phyloP scores from a whole-genome alignment of 768 basidiomycete species.

The Mycena vulgaris region DNA sequence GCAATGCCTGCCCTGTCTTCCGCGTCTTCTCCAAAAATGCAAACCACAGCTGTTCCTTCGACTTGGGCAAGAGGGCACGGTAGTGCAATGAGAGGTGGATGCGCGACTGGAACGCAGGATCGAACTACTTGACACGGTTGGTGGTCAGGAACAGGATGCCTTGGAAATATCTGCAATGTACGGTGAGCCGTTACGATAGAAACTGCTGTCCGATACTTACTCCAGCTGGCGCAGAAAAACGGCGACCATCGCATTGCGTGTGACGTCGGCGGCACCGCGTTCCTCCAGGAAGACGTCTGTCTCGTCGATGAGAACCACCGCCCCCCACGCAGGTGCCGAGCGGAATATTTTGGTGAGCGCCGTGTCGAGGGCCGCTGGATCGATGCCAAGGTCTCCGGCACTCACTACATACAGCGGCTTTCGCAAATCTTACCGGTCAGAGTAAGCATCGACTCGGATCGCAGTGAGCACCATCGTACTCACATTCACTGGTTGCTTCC shows the following conservation, averaged over 20 bases:
- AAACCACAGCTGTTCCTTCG: slow-evolving; percentile 24
- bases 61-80: slow-evolving; percentile 3
- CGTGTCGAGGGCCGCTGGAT: slow-evolving; percentile 40
- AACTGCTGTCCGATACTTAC: background rate
- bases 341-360: slow-evolving; percentile 41
- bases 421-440: no score
- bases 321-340: slow-evolving; percentile 48
- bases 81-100: slow-evolving; percentile 29
- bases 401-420: slow-evolving; percentile 47
- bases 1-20: background rate
- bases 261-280: slow-evolving; percentile 40
- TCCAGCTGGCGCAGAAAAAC: slow-evolving; percentile 56
- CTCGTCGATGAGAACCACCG: slow-evolving; percentile 54
- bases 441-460: no score
- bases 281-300: slow-evolving; percentile 52
- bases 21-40: slow-evolving; percentile 14
- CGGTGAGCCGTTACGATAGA: background rate
- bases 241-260: slow-evolving; percentile 51
- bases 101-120: slow-evolving; percentile 26
- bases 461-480: no score
- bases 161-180: slow-evolving; percentile 43
- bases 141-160: slow-evolving; percentile 54
- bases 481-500: no score
- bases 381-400: slow-evolving; percentile 51
- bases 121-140: slow-evolving; percentile 44